A percentile compares a stretch with the other conserved stretches of the same genome.
These are phyloP conservation scores for Pseudogymnoascus sp. DNA, from an alignment of 2,329 filamentous ascomycete species.

Conservation along the genomic window DNA sequence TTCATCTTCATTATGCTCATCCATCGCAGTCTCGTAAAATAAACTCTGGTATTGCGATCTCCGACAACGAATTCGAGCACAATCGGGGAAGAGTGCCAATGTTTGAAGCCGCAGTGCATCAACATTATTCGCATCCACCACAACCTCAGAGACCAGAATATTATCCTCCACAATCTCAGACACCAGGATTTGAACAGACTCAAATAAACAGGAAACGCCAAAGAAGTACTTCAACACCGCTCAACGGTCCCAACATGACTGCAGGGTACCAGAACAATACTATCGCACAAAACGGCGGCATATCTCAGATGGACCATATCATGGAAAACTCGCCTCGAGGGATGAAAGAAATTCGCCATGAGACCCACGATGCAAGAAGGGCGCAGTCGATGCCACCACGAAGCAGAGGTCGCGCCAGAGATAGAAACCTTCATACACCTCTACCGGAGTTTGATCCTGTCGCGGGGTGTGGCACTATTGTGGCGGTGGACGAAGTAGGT, in stretches of 20 bases:
- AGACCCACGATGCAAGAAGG: not conserved
- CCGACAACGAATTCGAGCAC: not conserved
- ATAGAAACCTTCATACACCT: not conserved
- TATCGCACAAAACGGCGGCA: not conserved
- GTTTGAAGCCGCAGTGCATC: not conserved
- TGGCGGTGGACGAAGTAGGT: not conserved
- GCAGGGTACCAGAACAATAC: not conserved
- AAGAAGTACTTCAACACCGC: not conserved
- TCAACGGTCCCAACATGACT: not conserved
- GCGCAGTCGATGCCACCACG: not conserved
- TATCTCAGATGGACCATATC: not conserved
- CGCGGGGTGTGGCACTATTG: not conserved
- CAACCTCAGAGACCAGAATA: not conserved
- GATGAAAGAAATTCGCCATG: not conserved
- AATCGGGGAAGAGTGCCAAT: not conserved
- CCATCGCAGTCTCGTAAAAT: not conserved
- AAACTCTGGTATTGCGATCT: not conserved
- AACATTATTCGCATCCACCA: not conserved
- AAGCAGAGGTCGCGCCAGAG: not conserved
- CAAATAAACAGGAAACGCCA: not conserved
- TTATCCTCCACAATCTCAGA: not conserved
- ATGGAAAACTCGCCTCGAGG: not conserved
- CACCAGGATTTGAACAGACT: not conserved
- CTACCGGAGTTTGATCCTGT: not conserved
- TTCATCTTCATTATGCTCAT: not conserved